Conservation (phyloP, 805 yeast genomes). For the Wickerhamomyces pijperi region DNA sequence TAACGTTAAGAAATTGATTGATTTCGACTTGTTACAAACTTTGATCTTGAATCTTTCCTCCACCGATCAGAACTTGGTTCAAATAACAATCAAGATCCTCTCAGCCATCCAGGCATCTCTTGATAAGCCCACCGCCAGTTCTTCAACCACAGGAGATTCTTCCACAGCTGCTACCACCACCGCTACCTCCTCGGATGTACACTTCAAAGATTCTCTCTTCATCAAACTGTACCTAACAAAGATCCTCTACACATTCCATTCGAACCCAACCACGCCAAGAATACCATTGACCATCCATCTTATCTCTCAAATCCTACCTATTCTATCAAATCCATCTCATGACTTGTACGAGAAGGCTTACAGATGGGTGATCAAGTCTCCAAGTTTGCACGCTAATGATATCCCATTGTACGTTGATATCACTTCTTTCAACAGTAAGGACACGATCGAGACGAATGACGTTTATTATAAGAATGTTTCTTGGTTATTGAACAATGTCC, state of each 20-base stretch:
- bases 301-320: conserved; percentile 42
- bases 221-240: conserved; percentile 42
- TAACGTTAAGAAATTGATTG: conserved; percentile 46
- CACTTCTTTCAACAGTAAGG: conserved; percentile 13
- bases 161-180: too few species aligned
- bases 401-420: conserved; percentile 31
- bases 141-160: too few species aligned
- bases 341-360: conserved; percentile 60
- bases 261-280: conserved; percentile 14
- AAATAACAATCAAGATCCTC: conserved; percentile 33
- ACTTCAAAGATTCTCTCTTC: conserved; percentile 44
- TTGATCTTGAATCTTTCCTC: conserved; percentile 36
- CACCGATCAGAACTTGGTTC: conserved; percentile 15
- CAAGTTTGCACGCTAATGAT: conserved; percentile 27
- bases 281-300: conserved; percentile 43
- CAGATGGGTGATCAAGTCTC: conserved; percentile 48
- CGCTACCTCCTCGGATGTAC: too few species aligned
- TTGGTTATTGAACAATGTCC: conserved; percentile 53
- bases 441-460: conserved; percentile 27
- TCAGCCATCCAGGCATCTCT: conserved; percentile 32
- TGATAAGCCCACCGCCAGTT: too few species aligned
- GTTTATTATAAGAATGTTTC: conserved; percentile 44
- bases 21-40: conserved; percentile 42
- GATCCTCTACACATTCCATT: conserved; percentile 22
- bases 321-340: conserved; percentile 62